Conservation (phyloP, 176 grass and related monocot species). For the Cocos nucifera region DNA sequence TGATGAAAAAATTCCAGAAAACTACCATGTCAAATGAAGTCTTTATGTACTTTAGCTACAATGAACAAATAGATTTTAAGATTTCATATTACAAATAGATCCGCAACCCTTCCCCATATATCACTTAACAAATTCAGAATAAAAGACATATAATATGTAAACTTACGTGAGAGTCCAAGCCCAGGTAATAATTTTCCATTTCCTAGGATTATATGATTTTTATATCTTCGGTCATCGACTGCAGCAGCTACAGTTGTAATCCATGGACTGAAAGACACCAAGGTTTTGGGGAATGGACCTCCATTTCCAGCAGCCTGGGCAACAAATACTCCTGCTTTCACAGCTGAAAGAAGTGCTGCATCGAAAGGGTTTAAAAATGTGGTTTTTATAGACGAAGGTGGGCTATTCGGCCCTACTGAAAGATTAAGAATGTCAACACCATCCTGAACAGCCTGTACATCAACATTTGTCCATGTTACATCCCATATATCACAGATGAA, state of each 20-base stretch:
- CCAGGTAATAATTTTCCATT: conserved; percentile 77
- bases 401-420: conserved; percentile 96
- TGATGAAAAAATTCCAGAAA: too few species aligned
- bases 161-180: conserved; percentile 97
- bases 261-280: conserved; percentile 98
- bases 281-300: conserved; percentile 93
- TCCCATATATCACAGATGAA: too few species aligned
- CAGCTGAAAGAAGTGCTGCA: conserved; percentile 90
- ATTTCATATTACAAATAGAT: conserved; percentile 1
- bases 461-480: neutral
- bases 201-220: conserved; percentile 86
- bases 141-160: conserved; percentile 1
- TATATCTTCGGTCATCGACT: conserved; percentile 97
- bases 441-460: conserved; percentile 80
- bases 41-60: neutral
- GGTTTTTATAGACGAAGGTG: conserved; percentile 71
- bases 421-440: conserved; percentile 96
- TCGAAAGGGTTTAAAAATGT: conserved; percentile 98
- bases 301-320: conserved; percentile 95
- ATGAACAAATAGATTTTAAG: neutral
- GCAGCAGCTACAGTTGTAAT: conserved; percentile 95
- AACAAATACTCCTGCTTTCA: conserved; percentile 97
- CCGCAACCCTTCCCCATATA: neutral
- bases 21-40: too few species aligned
- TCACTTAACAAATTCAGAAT: too few species aligned